Evolutionary conservation across 768 basidiomycete species (phyloP), one percentile per base, ranked within the genome.

Genomic region (Pulveroboletus ravenelii): DNA sequence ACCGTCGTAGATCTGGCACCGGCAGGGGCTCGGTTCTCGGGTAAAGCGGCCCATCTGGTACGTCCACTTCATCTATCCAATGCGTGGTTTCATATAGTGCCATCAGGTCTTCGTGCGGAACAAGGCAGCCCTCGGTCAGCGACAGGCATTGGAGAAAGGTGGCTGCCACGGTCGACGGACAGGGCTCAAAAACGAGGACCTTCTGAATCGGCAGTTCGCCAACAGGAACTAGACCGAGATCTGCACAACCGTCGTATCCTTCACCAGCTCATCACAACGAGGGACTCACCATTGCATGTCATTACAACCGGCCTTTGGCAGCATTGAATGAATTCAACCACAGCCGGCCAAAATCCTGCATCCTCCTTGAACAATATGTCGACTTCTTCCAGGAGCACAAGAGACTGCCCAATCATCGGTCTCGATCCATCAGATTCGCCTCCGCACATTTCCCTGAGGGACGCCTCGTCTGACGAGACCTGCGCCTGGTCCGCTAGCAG

Each of bases 301-400:
- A 93, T 79, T 45, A 99, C 79, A 37, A 99, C 87, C 6, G 96
- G 95, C 49, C 96, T 74, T 58, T 80, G 82, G 57, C 91, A 91
- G 15, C 87, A 78, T 53, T 78, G 82, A 62, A 97, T 93, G 52
- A 99, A 78, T 49, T 81, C 78, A 9, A 87, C 74, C 25, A 97
- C 80, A 2, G 87, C 80, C 14, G 85, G 76, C 91, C 91, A 95
- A 67, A 93, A 98, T 56, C 82, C 85, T 30, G 67, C 64, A 70
- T 94, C 96, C 43, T 93, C 89, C 53, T 81, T 83, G 72, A 85
- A 99, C 41, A 98, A 72, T 37, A 98, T 81, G 67, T 99, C 96
- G 7, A 92, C 95, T 64, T 99, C 96, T 67, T 99, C 96, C 13
- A 99, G 69, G 35, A 99, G 74, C 53, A 98, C 87, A 45, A 95